Base-by-base conservation (phyloP, 495 filamentous ascomycete genomes). In the Penicillium argentinense region DNA sequence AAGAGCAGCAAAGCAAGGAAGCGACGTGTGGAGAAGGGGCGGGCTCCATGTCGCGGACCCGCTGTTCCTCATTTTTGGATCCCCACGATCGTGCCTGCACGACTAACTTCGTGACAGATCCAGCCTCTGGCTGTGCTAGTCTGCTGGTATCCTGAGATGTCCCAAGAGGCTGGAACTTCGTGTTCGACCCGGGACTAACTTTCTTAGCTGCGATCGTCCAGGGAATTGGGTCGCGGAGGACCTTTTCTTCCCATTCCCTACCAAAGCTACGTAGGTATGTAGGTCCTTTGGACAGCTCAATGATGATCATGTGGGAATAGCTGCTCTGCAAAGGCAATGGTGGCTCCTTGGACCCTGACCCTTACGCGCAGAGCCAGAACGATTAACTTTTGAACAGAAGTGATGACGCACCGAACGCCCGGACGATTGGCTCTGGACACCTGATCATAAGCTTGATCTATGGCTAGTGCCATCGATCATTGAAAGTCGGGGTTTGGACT, bases 61-160 rank as follows among this genome's bases (percentile, higher is more conserved):
- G n/a, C n/a, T n/a, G n/a, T n/a, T n/a, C n/a, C n/a, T n/a, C n/a
- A n/a, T n/a, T n/a, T n/a, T n/a, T n/a, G n/a, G n/a, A n/a, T 33
- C 29, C 13, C 33, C 33, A 36, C 33, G 33, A 14, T 18, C 33
- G 33, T 36, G 33, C 16, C 33, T 36, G 33, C 33, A 36, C 14
- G 17, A 36, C 16, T 36, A 36, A 36, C 14, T 36, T 36, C 16
- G 17, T 36, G 33, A 36, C 33, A 36, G 33, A 36, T 36, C 33
- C 33, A 22, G n/a, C n/a, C n/a, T n/a, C n/a, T n/a, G n/a, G n/a
- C n/a, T n/a, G n/a, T n/a, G n/a, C n/a, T n/a, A n/a, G n/a, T n/a
- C n/a, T n/a, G n/a, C n/a, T n/a, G n/a, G n/a, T n/a, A n/a, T n/a
- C n/a, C n/a, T n/a, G n/a, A n/a, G n/a, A n/a, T n/a, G n/a, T 36